phyloP scores from a whole-genome alignment of 2,329 filamentous ascomycete species.

The Mycocentrospora acerina region DNA sequence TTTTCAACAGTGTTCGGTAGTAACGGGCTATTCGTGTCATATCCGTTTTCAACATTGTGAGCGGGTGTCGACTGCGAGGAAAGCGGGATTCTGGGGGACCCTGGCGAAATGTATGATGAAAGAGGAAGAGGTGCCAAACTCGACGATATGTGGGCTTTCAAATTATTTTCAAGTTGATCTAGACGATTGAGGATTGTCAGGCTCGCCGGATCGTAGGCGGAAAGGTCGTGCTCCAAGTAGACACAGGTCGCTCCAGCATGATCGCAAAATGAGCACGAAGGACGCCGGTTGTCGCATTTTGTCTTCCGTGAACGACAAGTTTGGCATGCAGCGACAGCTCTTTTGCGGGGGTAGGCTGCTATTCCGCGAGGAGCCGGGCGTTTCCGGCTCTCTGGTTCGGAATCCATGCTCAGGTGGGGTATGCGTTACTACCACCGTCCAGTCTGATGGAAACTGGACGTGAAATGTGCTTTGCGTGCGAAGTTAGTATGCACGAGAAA shows the following conservation, averaged over 20 bases:
- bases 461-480: too few species aligned
- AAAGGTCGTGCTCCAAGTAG: slow-evolving; percentile 11
- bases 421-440: too few species aligned
- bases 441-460: too few species aligned
- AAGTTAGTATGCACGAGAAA: too few species aligned
- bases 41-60: too few species aligned
- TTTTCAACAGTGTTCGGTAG: too few species aligned
- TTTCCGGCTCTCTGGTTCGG: too few species aligned
- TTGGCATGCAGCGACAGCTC: slow-evolving; percentile 15
- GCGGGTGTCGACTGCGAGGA: not conserved
- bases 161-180: slow-evolving; percentile 9
- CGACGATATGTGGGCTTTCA: too few species aligned
- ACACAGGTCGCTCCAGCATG: slow-evolving; percentile 10
- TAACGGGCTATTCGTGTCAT: too few species aligned
- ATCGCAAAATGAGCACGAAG: slow-evolving; percentile 12
- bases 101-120: not conserved
- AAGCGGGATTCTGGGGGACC: not conserved
- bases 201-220: slow-evolving; percentile 14
- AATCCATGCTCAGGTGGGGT: too few species aligned
- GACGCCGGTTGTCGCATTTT: slow-evolving; percentile 16
- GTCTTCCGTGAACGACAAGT: slow-evolving; percentile 11
- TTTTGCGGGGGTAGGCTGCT: slow-evolving; percentile 13
- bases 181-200: slow-evolving; percentile 10
- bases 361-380: slow-evolving; percentile 14
- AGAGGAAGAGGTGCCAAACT: not conserved